phyloP scores from a whole-genome alignment of 2,329 filamentous ascomycete species.

The Nannizzia gypsea region DNA sequence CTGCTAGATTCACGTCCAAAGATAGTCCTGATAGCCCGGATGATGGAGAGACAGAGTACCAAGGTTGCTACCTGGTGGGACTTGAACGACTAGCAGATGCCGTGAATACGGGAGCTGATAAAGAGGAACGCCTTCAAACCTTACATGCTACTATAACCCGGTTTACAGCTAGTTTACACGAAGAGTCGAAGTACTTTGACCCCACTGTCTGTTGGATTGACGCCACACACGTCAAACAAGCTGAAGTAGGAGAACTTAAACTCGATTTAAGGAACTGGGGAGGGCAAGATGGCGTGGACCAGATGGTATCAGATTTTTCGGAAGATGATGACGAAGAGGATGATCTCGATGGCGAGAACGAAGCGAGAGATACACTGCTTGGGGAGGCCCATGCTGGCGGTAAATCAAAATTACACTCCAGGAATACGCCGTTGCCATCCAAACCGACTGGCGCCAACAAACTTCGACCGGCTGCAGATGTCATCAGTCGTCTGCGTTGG shows the following conservation, averaged over 20 bases:
- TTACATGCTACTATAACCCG: slow-evolving; percentile 29
- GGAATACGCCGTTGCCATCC: not conserved
- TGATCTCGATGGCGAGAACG: slow-evolving; percentile 6
- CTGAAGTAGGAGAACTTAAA: slow-evolving; percentile 13
- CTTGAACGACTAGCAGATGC: slow-evolving; percentile 25
- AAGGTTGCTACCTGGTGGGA: slow-evolving; percentile 52
- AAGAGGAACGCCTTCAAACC: slow-evolving; percentile 33
- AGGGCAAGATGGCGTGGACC: not conserved
- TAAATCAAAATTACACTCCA: not conserved
- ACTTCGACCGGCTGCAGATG: slow-evolving; percentile 25
- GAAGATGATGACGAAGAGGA: slow-evolving; percentile 11
- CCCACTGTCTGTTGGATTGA: slow-evolving; percentile 25
- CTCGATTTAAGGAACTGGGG: slow-evolving; percentile 15
- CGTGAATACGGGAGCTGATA: not conserved
- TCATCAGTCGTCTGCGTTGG: slow-evolving; percentile 41
- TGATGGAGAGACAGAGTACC: slow-evolving; percentile 37
- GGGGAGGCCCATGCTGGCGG: not conserved
- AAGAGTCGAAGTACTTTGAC: slow-evolving; percentile 28
- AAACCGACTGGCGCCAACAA: slow-evolving; percentile 6
- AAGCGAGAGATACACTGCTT: not conserved
- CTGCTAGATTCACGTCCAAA: slow-evolving; percentile 43
- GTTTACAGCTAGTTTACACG: slow-evolving; percentile 26
- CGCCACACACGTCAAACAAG: slow-evolving; percentile 20
- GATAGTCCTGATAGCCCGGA: slow-evolving; percentile 12
- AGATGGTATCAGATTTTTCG: slow-evolving; percentile 9